Evolutionary conservation across 352 stramenopile species (phyloP), one percentile per base, ranked within the genome.

Genomic region (Globisporangium viniferum): DNA sequence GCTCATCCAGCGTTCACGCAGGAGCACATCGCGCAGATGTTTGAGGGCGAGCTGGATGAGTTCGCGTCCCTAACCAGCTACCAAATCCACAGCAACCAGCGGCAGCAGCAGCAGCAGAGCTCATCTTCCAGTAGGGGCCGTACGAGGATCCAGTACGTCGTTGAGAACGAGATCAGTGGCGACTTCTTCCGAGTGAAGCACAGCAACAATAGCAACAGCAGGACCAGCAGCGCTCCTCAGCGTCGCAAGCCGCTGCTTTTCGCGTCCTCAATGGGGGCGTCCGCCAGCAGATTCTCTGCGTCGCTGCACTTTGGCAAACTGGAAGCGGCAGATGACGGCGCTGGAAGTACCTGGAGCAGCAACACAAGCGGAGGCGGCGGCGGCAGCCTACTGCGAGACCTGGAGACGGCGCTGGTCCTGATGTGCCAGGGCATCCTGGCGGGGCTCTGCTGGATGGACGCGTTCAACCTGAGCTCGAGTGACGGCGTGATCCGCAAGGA

Each of bases 381-480:
- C 18, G 18, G 29, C 15, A 20, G 29, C 2, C 3, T 44, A 15
- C 49, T 78, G 20, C 62, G 51, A 7, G 76, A 89, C 12, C 51
- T 81, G 24, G 80, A 84, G 31, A 75, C 78, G 8, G 75, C 77
- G n/a, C 31, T 83, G 0, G 68, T 82, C 4, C 61, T 89, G 2
- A 69, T 89, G 73, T 72, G 79, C 18, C 73, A 89, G 49, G 84
- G 84, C 8, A 74, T 88, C 57, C 59, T 85, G 20, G 71, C 78
- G 2, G 84, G 84, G 24, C 79, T 92, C 56, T 83, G 80, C 71
- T 90, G 84, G 84, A 82, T 88, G 75, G 78, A 91, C 27, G 76
- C 79, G 5, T 68, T 91, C 53, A 86, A 88, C 63, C 57, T 91
- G 31, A 77, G 73, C n/a, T 58, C 66, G 15, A 70, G 73, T 14